A percentile compares a stretch with the other conserved stretches of the same genome.
phyloP scores from a whole-genome alignment of 139 green algal species.

The Chlamydomonas sp. region DNA sequence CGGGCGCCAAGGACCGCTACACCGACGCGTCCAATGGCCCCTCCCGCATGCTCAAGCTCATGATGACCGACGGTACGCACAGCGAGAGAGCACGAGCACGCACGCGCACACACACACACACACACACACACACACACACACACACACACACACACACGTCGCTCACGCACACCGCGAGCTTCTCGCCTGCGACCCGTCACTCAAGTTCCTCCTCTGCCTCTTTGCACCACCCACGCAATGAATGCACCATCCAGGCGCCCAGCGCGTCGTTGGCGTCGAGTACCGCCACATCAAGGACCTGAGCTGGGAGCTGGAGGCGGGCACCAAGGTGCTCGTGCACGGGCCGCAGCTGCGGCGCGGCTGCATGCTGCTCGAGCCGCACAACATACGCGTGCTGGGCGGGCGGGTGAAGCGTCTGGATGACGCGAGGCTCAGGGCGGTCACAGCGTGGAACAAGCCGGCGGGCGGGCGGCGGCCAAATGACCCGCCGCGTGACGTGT shows the following conservation, averaged over 20 bases:
- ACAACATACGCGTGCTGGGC: constrained; percentile 51
- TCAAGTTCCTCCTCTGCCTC: too few relatives aligned
- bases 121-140: too few relatives aligned
- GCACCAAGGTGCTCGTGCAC: constrained; percentile 41
- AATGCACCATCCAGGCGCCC: constrained; percentile 10
- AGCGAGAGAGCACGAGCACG: too few relatives aligned
- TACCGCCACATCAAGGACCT: constrained; percentile 11
- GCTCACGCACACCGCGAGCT: too few relatives aligned
- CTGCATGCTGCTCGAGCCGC: constrained; percentile 54
- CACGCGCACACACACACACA: too few relatives aligned
- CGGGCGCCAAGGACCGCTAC: constrained; percentile 49
- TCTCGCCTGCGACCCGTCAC: too few relatives aligned
- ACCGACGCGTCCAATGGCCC: neutral
- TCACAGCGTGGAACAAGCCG: constrained; percentile 34
- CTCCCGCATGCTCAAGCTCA: constrained; percentile 57
- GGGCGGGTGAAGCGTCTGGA: constrained; percentile 49
- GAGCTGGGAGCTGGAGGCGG: constrained; percentile 21
- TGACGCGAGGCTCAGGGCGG: constrained; percentile 24
- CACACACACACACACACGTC: too few relatives aligned
- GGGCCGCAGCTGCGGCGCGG: constrained; percentile 41
- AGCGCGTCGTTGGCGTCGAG: constrained; percentile 27
- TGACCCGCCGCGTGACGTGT: constrained; percentile 19
- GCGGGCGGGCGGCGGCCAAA: constrained; percentile 13
- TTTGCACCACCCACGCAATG: too few relatives aligned
- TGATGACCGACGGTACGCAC: constrained; percentile 59